Conservation (phyloP, 2,329 filamentous ascomycete species). For the Colletotrichum tabaci region DNA sequence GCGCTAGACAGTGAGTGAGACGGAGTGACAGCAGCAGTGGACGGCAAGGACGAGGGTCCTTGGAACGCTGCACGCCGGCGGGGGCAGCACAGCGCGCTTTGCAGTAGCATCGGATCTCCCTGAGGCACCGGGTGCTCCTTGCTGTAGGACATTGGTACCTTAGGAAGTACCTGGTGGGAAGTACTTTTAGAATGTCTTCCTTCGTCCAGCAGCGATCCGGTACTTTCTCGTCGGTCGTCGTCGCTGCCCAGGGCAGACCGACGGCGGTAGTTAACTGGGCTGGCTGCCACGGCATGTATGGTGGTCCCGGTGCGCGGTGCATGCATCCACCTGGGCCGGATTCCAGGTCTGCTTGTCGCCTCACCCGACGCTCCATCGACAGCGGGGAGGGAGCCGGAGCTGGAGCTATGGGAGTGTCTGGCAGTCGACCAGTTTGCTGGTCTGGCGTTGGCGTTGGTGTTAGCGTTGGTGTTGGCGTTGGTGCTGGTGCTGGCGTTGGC, state of each 20-base stretch:
- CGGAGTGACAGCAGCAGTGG: slow-evolving; percentile 15
- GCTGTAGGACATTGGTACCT: not conserved
- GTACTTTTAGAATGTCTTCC: not conserved
- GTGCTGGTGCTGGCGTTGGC: slow-evolving; percentile 5
- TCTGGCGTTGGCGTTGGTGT: slow-evolving; percentile 11
- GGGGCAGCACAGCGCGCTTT: slow-evolving; percentile 25
- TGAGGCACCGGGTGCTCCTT: slow-evolving; percentile 6
- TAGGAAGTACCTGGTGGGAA: not conserved
- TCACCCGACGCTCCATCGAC: slow-evolving; percentile 24
- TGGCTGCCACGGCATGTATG: not conserved
- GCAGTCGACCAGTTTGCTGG: not conserved
- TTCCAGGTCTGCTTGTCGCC: slow-evolving; percentile 33
- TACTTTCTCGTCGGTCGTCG: slow-evolving; percentile 1
- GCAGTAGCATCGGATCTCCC: slow-evolving; percentile 39
- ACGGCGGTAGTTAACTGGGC: not conserved
- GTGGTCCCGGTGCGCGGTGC: slow-evolving; percentile 28
- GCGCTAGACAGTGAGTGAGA: not conserved
- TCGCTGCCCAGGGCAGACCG: slow-evolving; percentile 3
- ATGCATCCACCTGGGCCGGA: slow-evolving; percentile 34
- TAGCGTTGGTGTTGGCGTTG: not conserved
- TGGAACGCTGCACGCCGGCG: slow-evolving; percentile 30
- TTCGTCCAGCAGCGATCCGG: not conserved
- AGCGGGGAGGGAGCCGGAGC: slow-evolving; percentile 2
- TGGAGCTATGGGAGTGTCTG: not conserved
- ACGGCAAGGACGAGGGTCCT: slow-evolving; percentile 25